Percentiles rank a stretch among this genome's conserved stretches.
Conservation (phyloP, 768 basidiomycete species). For the Panellus pusillus region DNA sequence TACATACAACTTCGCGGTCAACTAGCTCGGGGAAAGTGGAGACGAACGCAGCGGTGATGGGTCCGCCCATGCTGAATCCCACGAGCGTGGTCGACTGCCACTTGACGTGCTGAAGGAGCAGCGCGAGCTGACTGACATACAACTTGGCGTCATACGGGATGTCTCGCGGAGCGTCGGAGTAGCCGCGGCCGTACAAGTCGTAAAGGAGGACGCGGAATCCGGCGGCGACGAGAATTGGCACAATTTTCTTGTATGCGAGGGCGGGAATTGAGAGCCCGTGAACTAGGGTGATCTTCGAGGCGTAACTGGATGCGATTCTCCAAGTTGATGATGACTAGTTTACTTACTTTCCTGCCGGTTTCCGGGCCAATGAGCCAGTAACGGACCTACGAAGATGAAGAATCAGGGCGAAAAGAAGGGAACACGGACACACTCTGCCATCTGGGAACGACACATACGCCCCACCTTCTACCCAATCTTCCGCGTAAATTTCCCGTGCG, state of each 20-base stretch:
- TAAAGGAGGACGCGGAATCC: constrained; percentile 53
- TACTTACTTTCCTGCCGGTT: constrained; percentile 30
- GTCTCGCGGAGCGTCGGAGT: constrained; percentile 51
- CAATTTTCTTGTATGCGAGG: constrained; percentile 44
- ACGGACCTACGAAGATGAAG: constrained; percentile 34
- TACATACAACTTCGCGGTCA: constrained; percentile 42
- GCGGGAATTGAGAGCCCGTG: constrained; percentile 51
- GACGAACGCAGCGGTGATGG: constrained; percentile 47
- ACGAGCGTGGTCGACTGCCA: constrained; percentile 45
- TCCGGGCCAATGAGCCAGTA: constrained; percentile 56
- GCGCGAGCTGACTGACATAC: constrained; percentile 51
- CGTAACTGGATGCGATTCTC: not conserved
- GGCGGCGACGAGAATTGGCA: constrained; percentile 39
- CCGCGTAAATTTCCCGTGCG: constrained; percentile 46
- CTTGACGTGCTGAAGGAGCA: constrained; percentile 50
- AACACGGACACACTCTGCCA: constrained; percentile 36
- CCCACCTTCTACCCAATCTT: constrained; percentile 42
- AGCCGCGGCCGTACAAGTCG: constrained; percentile 56
- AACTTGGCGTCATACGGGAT: constrained; percentile 43
- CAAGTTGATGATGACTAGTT: too few relatives aligned
- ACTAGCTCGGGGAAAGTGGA: constrained; percentile 49
- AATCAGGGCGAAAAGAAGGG: not conserved
- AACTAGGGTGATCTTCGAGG: constrained; percentile 45
- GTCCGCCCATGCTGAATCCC: constrained; percentile 52
- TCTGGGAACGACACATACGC: constrained; percentile 45